Evolutionary conservation across 208 protist species (phyloP), one percentile per base, ranked within the genome.

Genomic region (Leptomonas seymouri): DNA sequence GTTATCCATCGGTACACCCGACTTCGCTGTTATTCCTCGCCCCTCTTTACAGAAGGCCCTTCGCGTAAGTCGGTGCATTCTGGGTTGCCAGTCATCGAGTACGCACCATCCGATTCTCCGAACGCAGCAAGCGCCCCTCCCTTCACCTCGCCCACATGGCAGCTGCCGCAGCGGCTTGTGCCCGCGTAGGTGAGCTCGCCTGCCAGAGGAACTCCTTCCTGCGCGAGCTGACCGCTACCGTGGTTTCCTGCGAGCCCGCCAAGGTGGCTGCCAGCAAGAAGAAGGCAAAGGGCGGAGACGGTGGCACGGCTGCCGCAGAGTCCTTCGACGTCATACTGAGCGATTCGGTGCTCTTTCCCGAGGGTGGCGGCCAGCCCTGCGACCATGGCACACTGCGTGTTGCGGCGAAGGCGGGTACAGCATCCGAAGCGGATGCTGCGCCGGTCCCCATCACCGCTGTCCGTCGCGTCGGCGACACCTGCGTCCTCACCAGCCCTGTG

Each of bases 291-390:
- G 31, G 28, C 15, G 59, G 56, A 8, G 57, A 54, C 34, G 34
- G 34, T 9, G 34, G 34, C 51, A 57, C 44, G 15, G 67, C 46
- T 0, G 50, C 45, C 6, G 45, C 72, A 12, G 45, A 64, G 23
- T 18, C 39, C 20, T 97, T 88, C 60, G 80, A 93, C 15, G 70
- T 97, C 2, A 63, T 94, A 15, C 68, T 89, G 23, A 83, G 62
- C 18, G 89, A 97, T 77, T 95, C 90, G 0, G 84, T 95, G 2
- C 68, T 97, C 15, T 97, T 97, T 54, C 93, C 93, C 20, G 89
- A 97, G 44, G 93, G 91, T 23, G 93, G 93, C 44, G 93, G 93
- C 16, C 93, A 97, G 75, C 90, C 91, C 11, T 94, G 83, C 73
- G 93, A 97, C 71, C 57, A 86, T 46, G 93, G 93, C 39, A 81